phyloP scores from a whole-genome alignment of 2,329 filamentous ascomycete species.

The Epichloe gansuensis region DNA sequence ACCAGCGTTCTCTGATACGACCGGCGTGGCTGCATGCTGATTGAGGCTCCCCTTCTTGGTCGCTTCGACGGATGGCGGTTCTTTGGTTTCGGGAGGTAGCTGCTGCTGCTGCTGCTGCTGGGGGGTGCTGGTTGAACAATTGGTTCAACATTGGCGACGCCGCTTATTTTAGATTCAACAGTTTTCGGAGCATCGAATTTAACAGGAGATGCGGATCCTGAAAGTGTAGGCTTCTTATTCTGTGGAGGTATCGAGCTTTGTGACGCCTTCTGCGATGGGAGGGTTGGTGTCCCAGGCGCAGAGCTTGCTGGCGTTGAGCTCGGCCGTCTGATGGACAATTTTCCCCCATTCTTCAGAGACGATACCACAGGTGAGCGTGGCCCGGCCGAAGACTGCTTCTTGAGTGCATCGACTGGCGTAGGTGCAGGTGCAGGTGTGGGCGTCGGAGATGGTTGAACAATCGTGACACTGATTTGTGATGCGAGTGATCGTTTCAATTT shows the following conservation, averaged over 20 bases:
- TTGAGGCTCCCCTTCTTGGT: background rate
- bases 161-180: background rate
- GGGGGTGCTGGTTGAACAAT: background rate
- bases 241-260: background rate
- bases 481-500: constrained; percentile 26
- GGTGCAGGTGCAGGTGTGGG: constrained; percentile 2
- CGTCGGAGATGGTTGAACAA: constrained; percentile 6
- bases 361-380: constrained; percentile 7
- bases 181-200: background rate
- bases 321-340: constrained; percentile 7
- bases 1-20: background rate
- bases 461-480: constrained; percentile 14
- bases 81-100: background rate
- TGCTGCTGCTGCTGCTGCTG: background rate
- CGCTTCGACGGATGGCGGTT: background rate
- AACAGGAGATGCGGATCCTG: background rate
- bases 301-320: constrained; percentile 6
- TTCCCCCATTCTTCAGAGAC: constrained; percentile 6
- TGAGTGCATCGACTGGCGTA: background rate
- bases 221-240: constrained; percentile 5
- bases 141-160: background rate
- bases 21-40: background rate
- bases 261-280: background rate
- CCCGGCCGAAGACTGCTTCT: constrained; percentile 5
- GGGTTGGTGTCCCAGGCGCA: background rate